A percentile compares a stretch with the other conserved stretches of the same genome.
These are phyloP conservation scores for Elongisporangium anandrum DNA, from an alignment of 352 stramenopile genomes.

Conservation along the genomic window DNA sequence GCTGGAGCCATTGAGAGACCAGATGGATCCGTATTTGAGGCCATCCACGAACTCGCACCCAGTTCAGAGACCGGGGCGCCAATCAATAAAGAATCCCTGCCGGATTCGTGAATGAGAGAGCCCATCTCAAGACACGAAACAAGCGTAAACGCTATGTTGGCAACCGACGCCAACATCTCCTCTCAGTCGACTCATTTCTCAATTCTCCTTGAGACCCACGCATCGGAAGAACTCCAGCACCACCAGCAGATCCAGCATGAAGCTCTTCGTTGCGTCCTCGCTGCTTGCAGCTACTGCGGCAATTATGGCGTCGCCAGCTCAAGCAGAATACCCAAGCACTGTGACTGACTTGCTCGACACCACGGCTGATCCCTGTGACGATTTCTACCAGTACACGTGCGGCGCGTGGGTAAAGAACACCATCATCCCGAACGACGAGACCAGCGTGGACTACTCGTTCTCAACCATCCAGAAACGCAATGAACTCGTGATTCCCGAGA, in stretches of 20 bases:
- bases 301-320: not conserved
- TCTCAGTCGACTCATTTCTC: not conserved
- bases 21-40: not conserved
- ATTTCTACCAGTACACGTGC: slow-evolving; percentile 77
- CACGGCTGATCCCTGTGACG: slow-evolving; percentile 43
- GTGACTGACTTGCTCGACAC: slow-evolving; percentile 46
- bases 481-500: slow-evolving; percentile 44
- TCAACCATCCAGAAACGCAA: slow-evolving; percentile 39
- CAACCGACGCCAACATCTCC: not conserved
- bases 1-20: not conserved
- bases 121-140: not conserved
- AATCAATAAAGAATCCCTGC: not conserved
- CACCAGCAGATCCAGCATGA: not conserved
- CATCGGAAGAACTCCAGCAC: not conserved
- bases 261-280: not conserved
- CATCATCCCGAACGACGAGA: slow-evolving; percentile 25
- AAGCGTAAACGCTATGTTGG: not conserved
- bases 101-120: not conserved
- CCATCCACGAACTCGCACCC: not conserved
- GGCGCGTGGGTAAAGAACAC: slow-evolving; percentile 44
- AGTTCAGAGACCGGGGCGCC: not conserved
- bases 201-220: not conserved
- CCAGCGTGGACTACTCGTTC: slow-evolving; percentile 43
- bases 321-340: slow-evolving; percentile 19
- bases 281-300: not conserved